Evolutionary conservation across 2,329 filamentous ascomycete genomes (phyloP), one percentile per base, ranked within the genome.

Genomic region (Cylindrodendrum hubeiense): DNA sequence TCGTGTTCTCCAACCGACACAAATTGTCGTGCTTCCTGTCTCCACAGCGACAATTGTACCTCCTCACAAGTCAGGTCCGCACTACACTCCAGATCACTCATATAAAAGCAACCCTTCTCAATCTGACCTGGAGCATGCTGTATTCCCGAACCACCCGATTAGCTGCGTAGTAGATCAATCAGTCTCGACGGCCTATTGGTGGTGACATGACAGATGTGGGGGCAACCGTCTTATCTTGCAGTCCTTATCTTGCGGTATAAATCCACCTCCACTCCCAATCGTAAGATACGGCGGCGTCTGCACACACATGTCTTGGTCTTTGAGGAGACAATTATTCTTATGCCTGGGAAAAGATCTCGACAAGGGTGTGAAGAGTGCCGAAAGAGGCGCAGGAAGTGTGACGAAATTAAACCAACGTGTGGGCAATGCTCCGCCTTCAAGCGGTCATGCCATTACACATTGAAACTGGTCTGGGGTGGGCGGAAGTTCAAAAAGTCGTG

Each of bases 301-400:
- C n/a, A n/a, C 15, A 15, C 37, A 39, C 15, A 39, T n/a, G 17
- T n/a, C 15, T 30, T 7, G 28, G 12, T 30, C 9, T 30, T 12
- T 12, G 28, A 30, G 10, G 28, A 30, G n/a, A n/a, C n/a, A n/a
- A n/a, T n/a, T n/a, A 30, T 30, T 12, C 28, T 39, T n/a, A 76
- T 76, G 74, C 54, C 73, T 22, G 64, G 63, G 3, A 67, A 58
- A 63, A 51, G 74, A 57, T 76, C 74, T 53, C 67, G 74, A 28
- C 67, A 70, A 64, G 74, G 74, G 6, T 76, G 74, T 60, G 73
- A 71, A 47, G 74, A 76, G 68, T 76, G 74, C 51, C 61, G 74
- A 63, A 71, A 72, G 41, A 52, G 74, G 21, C 67, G 74, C 49
- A 59, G 74, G 12, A 76, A 76, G 53, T 76, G 74, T 19, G 74